These are phyloP conservation scores for Echites panduratus DNA, from an alignment of 257 asterid genomes.

Conservation along the genomic window DNA sequence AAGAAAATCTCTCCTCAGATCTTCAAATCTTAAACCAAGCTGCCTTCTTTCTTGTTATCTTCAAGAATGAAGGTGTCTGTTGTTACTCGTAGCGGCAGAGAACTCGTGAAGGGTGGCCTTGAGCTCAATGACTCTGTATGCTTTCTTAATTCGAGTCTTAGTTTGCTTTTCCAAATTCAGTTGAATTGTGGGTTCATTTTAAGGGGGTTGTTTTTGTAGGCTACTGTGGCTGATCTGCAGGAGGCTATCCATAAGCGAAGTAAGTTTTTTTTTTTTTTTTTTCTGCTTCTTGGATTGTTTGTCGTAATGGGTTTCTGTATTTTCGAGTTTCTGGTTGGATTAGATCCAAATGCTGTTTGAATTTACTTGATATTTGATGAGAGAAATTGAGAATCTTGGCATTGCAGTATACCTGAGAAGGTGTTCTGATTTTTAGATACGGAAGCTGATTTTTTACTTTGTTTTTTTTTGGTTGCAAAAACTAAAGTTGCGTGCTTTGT, in stretches of 20 bases:
- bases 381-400: background rate
- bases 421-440: background rate
- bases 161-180: conserved; percentile 2
- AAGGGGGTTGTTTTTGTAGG: conserved; percentile 36
- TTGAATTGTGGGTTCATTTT: background rate
- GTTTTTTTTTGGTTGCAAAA: background rate
- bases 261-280: conserved; percentile 28
- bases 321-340: background rate
- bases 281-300: conserved; percentile 6
- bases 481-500: background rate
- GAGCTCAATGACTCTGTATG: conserved; percentile 68
- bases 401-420: background rate
- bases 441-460: background rate
- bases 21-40: conserved; percentile 1
- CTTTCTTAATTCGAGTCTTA: conserved; percentile 4
- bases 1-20: conserved; percentile 1
- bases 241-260: conserved; percentile 77
- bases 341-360: background rate
- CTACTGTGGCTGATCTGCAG: conserved; percentile 91
- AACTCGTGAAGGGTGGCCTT: conserved; percentile 77
- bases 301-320: background rate
- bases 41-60: background rate
- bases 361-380: background rate
- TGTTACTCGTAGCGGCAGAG: conserved; percentile 81
- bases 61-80: conserved; percentile 66